phyloP scores from a whole-genome alignment of 176 grass and related monocot species.

The Avena eriantha region DNA sequence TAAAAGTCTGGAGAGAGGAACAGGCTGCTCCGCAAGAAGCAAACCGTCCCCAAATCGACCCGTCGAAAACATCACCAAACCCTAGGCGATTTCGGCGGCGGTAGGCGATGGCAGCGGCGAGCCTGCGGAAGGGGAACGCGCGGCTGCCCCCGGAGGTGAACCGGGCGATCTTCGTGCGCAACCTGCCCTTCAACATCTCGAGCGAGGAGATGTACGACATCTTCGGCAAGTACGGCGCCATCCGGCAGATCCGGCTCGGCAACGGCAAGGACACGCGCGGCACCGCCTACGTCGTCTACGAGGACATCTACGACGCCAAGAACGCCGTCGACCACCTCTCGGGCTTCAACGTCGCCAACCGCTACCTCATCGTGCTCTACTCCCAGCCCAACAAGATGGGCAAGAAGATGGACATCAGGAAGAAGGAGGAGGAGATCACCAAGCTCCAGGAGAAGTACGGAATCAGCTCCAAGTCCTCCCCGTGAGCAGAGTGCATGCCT shows the following conservation, averaged over 20 bases:
- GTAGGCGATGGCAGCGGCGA: conserved; percentile 67
- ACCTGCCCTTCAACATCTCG: conserved; percentile 99
- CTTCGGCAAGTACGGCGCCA: conserved; percentile 98
- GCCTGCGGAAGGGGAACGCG: conserved; percentile 84
- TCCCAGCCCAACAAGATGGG: conserved; percentile 97
- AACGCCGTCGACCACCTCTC: conserved; percentile 99
- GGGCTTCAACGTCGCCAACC: conserved; percentile 99
- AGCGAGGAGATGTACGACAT: conserved; percentile 99
- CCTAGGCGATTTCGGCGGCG: conserved; percentile 33
- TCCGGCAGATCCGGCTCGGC: conserved; percentile 96
- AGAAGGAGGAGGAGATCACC: conserved; percentile 95
- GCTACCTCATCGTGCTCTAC: conserved; percentile 99
- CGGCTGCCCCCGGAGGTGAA: conserved; percentile 97
- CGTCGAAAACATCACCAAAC: conserved; percentile 27
- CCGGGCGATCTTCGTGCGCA: conserved; percentile 93
- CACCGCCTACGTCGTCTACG: conserved; percentile 97
- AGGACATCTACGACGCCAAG: conserved; percentile 99
- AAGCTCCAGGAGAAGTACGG: conserved; percentile 96
- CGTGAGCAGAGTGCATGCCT: not conserved
- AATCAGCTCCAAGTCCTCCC: conserved; percentile 56
- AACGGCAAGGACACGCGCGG: conserved; percentile 92
- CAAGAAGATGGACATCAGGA: conserved; percentile 90
- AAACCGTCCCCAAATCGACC: conserved; percentile 27
- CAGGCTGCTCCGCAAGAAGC: not conserved
- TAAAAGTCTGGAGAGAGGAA: not conserved